Base-by-base conservation (phyloP, 1,139 yeast genomes). In the Magnusiomyces sp. region DNA sequence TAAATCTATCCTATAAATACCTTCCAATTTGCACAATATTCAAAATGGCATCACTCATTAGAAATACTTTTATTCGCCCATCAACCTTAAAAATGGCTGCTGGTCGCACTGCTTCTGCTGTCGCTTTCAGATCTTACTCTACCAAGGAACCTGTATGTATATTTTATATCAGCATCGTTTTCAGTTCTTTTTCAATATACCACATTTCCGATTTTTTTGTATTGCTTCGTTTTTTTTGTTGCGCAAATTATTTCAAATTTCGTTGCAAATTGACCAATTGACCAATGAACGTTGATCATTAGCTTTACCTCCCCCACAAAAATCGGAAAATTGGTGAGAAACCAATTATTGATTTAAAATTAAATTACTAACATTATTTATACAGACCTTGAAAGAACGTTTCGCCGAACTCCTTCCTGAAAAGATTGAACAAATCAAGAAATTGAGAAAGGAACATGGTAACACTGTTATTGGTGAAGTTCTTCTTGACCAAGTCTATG, bases 401-500 rank as follows among this genome's bases (percentile, higher is more conserved):
- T 89, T 92, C 69, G 95, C 90, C 51, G 95, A 88, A 68, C 77
- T 87, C 61, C 79, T 89, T 68, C 98, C 98, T 61, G 88, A 79
- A 64, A 87, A 86, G 76, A 86, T 85, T 59, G 97, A 88, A 69
- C 86, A 88, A 74, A 83, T 90, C 71, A 89, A 88, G 76, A 81
- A 82, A 64, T 81, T 90, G 68, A 87, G 90, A 72, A 77, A 85
- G 70, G 92, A 87, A 64, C 77, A 89, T 69, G 97, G 97, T 66
- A 78, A 82, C 70, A 83, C 94, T 64, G 92, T 60, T 55, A 88
- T 94, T 64, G 97, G 96, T 62, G 96, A 92, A 74, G 95, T 90
- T 60, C 76, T 82, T 59, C 79, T 92, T 60, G 96, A 88, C 73
- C 97, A 92, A 76, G 96, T 96, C 50, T 92, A 92, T 74, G 98